Evolutionary conservation across 306 rosid species (phyloP).

Genomic region (Glycine tomentella): DNA sequence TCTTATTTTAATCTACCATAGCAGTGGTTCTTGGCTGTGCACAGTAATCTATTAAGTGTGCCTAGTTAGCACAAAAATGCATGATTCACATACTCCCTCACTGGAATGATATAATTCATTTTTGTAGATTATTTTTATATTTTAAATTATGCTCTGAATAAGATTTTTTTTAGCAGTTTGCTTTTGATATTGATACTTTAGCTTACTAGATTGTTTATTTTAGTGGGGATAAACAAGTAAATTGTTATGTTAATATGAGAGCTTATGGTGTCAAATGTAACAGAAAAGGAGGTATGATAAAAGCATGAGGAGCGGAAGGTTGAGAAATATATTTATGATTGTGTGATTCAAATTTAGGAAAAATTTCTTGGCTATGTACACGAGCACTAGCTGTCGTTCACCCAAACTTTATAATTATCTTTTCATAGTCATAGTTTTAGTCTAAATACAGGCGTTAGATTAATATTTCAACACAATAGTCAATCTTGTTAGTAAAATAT

Average conservation of each 20-base stretch:
- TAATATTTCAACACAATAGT: background rate
- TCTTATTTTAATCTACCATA: background rate
- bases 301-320: background rate
- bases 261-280: slow-evolving; percentile 17
- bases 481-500: slow-evolving; percentile 1
- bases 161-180: slow-evolving; percentile 19
- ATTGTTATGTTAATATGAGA: slow-evolving; percentile 17
- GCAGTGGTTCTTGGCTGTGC: background rate
- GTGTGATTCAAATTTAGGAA: slow-evolving; percentile 12
- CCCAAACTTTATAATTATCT: background rate
- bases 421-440: background rate
- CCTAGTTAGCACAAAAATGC: slow-evolving; percentile 32
- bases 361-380: background rate
- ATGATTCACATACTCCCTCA: slow-evolving; percentile 22
- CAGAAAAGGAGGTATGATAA: background rate
- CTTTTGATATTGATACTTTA: background rate
- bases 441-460: slow-evolving; percentile 15
- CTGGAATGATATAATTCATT: slow-evolving; percentile 24
- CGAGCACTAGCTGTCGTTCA: background rate
- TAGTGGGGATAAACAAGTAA: background rate
- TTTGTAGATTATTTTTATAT: slow-evolving; percentile 8
- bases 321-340: slow-evolving; percentile 27
- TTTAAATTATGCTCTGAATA: slow-evolving; percentile 6
- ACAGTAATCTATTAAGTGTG: slow-evolving; percentile 4
- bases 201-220: slow-evolving; percentile 8